Conservation (phyloP, 495 filamentous ascomycete genomes). For the Talaromyces liani region DNA sequence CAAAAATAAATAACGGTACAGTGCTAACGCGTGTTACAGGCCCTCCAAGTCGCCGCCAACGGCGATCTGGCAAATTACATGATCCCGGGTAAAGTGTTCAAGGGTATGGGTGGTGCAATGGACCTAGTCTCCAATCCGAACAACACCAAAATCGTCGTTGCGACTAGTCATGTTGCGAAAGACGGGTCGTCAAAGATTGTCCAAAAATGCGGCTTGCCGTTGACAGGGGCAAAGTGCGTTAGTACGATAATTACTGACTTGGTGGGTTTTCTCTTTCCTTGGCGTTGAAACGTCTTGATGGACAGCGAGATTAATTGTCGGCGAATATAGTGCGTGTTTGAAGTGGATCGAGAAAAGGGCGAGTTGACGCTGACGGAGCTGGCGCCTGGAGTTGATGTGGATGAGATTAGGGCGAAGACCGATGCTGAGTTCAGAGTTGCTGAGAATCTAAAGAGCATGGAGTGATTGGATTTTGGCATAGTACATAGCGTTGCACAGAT, state of each 20-base stretch:
- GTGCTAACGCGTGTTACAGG: slow-evolving; percentile 24
- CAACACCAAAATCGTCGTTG: slow-evolving; percentile 83
- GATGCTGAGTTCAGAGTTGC: slow-evolving; percentile 71
- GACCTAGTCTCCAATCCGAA: slow-evolving; percentile 82
- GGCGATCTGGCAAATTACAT: slow-evolving; percentile 91
- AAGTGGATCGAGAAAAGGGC: slow-evolving; percentile 68
- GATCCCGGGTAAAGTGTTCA: slow-evolving; percentile 82
- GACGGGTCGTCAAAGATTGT: slow-evolving; percentile 85
- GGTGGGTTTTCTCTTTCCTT: slow-evolving; percentile 38
- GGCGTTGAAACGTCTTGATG: neutral
- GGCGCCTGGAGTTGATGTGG: slow-evolving; percentile 74
- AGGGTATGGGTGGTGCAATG: slow-evolving; percentile 96
- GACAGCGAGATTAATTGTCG: neutral
- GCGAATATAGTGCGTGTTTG: slow-evolving; percentile 59
- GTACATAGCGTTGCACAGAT: neutral
- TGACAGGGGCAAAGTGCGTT: slow-evolving; percentile 80
- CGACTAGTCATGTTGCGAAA: slow-evolving; percentile 87
- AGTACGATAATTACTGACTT: slow-evolving; percentile 89
- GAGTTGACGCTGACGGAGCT: slow-evolving; percentile 78
- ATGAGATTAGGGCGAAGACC: slow-evolving; percentile 80
- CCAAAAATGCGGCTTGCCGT: slow-evolving; percentile 73
- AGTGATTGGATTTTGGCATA: slow-evolving; percentile 31
- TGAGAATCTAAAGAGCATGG: slow-evolving; percentile 66
- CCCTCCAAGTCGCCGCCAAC: slow-evolving; percentile 76
- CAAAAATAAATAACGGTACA: neutral